These are phyloP conservation scores for Kodamaea jinghongensis DNA, from an alignment of 805 yeast genomes.

Conservation along the genomic window DNA sequence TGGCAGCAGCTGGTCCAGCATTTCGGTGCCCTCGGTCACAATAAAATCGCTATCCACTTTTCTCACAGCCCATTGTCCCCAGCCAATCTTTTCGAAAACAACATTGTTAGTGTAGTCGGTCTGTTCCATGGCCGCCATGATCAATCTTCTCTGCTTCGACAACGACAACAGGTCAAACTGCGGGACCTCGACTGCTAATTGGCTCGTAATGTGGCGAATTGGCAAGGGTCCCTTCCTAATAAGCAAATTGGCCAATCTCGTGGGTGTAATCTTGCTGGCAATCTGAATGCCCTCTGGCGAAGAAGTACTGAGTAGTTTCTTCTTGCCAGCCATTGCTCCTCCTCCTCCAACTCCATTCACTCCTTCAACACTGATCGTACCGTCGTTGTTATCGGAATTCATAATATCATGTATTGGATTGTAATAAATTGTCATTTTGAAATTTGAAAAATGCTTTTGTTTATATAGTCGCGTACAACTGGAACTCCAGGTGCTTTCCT, in stretches of 20 bases:
- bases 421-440: constrained; percentile 7
- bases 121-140: constrained; percentile 83
- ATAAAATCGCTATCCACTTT: constrained; percentile 44
- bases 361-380: no score
- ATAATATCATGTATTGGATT: constrained; percentile 9
- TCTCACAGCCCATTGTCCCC: constrained; percentile 97
- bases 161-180: constrained; percentile 77
- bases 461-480: no score
- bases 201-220: constrained; percentile 82
- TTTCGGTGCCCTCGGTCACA: constrained; percentile 46
- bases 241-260: constrained; percentile 66
- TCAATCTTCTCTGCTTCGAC: constrained; percentile 85
- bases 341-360: no score
- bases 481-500: no score
- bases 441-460: no score
- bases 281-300: constrained; percentile 88
- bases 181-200: constrained; percentile 68
- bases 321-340: constrained; percentile 1
- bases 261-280: constrained; percentile 80
- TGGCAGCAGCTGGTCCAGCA: background rate
- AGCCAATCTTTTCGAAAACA: constrained; percentile 88
- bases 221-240: constrained; percentile 82
- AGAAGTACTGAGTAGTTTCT: constrained; percentile 57
- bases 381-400: background rate
- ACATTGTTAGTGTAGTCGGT: constrained; percentile 60